Evolutionary conservation across 768 basidiomycete species (phyloP).

Genomic region (Russula lepida): DNA sequence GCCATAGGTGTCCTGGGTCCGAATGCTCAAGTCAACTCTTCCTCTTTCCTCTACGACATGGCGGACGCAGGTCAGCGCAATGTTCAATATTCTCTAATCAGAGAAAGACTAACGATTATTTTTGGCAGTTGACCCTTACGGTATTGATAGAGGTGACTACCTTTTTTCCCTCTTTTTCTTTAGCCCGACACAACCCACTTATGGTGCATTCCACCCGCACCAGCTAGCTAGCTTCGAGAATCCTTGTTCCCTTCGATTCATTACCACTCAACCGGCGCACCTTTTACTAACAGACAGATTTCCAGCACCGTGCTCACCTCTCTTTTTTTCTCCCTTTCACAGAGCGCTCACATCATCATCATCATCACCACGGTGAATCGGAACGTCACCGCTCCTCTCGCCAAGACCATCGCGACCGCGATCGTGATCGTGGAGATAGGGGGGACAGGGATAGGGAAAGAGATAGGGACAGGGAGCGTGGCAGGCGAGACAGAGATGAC

Average conservation of each 20-base stretch:
- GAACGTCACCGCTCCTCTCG: constrained; percentile 25
- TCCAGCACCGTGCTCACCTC: constrained; percentile 19
- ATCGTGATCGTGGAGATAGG: constrained; percentile 29
- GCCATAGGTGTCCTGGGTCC: constrained; percentile 5
- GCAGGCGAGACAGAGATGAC: constrained; percentile 22
- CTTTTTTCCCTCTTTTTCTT: constrained; percentile 13
- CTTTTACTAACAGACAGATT: constrained; percentile 13
- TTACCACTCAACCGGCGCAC: constrained; percentile 12
- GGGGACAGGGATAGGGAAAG: constrained; percentile 28
- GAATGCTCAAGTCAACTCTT: neutral
- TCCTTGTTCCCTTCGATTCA: constrained; percentile 19
- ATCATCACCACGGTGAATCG: constrained; percentile 23
- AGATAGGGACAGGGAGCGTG: constrained; percentile 29
- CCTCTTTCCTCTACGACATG: neutral
- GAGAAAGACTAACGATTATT: neutral
- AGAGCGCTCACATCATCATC: constrained; percentile 16
- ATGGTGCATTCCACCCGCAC: constrained; percentile 23
- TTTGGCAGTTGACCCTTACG: neutral
- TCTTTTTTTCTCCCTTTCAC: constrained; percentile 15
- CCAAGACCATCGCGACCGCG: constrained; percentile 25
- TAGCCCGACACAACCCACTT: constrained; percentile 20
- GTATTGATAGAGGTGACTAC: constrained; percentile 19
- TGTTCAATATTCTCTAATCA: neutral
- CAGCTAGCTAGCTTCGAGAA: constrained; percentile 23
- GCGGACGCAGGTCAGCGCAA: constrained; percentile 14